Conservation (phyloP, 2,329 filamentous ascomycete species). For the Pochonia chlamydosporia region DNA sequence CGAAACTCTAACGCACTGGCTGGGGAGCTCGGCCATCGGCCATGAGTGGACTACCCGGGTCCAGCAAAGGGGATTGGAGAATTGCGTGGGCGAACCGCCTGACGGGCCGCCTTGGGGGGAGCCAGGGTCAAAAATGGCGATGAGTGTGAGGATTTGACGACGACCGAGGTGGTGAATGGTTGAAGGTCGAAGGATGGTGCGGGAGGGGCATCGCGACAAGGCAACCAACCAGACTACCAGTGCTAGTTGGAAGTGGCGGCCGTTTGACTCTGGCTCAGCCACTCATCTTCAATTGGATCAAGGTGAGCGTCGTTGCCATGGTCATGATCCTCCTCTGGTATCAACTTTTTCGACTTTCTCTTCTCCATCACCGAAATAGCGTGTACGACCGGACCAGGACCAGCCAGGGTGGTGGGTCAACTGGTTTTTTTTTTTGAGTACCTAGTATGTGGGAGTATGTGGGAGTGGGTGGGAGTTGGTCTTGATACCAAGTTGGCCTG, state of each 20-base stretch:
- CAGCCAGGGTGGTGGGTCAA: not conserved
- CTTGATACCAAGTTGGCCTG: not conserved
- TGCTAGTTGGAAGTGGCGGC: not conserved
- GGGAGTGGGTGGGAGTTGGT: not conserved
- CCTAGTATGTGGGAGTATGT: not conserved
- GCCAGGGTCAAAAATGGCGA: no score
- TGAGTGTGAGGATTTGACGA: not conserved
- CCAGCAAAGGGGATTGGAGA: not conserved
- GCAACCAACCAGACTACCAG: not conserved
- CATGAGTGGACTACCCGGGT: no score
- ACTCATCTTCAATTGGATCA: not conserved
- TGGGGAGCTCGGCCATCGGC: not conserved
- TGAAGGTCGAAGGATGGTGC: not conserved
- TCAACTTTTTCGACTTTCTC: not conserved
- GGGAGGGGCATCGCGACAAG: constrained; percentile 3
- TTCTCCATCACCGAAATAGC: not conserved
- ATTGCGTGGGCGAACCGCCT: constrained; percentile 5
- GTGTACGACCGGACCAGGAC: no score
- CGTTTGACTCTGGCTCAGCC: not conserved
- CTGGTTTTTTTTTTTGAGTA: no score
- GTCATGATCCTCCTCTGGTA: not conserved
- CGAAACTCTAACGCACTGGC: not conserved
- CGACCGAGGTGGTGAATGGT: not conserved
- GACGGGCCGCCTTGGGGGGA: constrained; percentile 1
- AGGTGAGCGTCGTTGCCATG: not conserved